These are phyloP conservation scores for Coniosporium tulheliwenetii DNA, from an alignment of 2,329 filamentous ascomycete genomes.

Conservation along the genomic window DNA sequence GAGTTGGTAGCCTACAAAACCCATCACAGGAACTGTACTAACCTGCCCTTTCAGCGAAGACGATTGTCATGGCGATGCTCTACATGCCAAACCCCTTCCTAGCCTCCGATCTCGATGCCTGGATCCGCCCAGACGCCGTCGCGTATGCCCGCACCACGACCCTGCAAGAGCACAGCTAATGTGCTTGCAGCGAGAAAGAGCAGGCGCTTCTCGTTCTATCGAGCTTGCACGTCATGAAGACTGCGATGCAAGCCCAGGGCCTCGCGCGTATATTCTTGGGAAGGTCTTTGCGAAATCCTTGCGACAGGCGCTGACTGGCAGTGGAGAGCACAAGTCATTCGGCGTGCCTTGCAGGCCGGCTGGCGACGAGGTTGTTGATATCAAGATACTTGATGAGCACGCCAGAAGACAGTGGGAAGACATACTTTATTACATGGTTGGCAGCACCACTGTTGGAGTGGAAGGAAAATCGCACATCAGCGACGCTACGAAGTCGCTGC, in stretches of 20 bases:
- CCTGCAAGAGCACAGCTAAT: neutral
- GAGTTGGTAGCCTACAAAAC: constrained; percentile 13
- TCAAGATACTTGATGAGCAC: constrained; percentile 67
- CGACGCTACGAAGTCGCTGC: constrained; percentile 68
- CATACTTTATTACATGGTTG: constrained; percentile 90
- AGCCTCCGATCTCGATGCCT: constrained; percentile 66
- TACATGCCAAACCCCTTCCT: constrained; percentile 74
- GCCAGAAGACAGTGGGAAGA: constrained; percentile 87
- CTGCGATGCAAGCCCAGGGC: constrained; percentile 39
- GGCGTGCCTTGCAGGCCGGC: constrained; percentile 63
- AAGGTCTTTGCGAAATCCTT: constrained; percentile 72
- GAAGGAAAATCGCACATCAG: constrained; percentile 30
- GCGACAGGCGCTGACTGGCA: constrained; percentile 73
- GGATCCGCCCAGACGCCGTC: constrained; percentile 58
- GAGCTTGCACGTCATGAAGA: constrained; percentile 69
- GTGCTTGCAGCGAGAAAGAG: constrained; percentile 51
- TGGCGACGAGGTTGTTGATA: constrained; percentile 46
- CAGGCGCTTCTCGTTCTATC: constrained; percentile 68
- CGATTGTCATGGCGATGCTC: constrained; percentile 85
- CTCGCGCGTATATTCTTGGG: constrained; percentile 60
- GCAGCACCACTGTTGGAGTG: constrained; percentile 45
- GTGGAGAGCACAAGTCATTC: constrained; percentile 74
- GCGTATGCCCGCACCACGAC: constrained; percentile 22
- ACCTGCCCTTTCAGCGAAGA: constrained; percentile 51
- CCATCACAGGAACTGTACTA: neutral